Percentiles rank a stretch among this genome's conserved stretches.
phyloP scores from a whole-genome alignment of 805 yeast species.

The Suhomyces prunicola region DNA sequence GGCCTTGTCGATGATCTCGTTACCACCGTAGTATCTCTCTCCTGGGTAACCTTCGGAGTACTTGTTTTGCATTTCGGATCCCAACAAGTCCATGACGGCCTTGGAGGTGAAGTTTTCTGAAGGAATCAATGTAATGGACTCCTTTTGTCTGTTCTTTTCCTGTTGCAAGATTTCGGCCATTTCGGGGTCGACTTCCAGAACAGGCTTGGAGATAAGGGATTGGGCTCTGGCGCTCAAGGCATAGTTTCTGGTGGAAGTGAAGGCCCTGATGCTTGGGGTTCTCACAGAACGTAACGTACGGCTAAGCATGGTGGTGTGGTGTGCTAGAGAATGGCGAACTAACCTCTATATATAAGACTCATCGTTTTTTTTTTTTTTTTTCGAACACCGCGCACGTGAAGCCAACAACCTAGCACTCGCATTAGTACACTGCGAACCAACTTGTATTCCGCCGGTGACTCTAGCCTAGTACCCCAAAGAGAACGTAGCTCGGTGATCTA shows the following conservation, averaged over 20 bases:
- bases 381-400: neutral
- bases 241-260: conserved; percentile 39
- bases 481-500: neutral
- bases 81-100: conserved; percentile 93
- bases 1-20: conserved; percentile 92
- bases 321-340: neutral
- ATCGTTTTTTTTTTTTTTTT: neutral
- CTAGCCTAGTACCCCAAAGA: neutral
- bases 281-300: conserved; percentile 26
- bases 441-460: neutral
- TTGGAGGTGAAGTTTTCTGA: conserved; percentile 96
- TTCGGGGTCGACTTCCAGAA: conserved; percentile 72
- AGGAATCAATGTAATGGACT: conserved; percentile 91
- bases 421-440: too few relatives aligned
- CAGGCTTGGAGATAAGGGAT: conserved; percentile 60
- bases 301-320: conserved; percentile 19
- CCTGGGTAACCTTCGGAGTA: conserved; percentile 99
- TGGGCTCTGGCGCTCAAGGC: conserved; percentile 67
- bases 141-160: conserved; percentile 89
- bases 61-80: conserved; percentile 97
- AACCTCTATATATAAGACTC: neutral
- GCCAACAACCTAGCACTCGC: too few relatives aligned
- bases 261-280: conserved; percentile 13
- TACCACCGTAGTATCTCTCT: conserved; percentile 98
- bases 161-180: conserved; percentile 68